Conservation (phyloP, 305 asterid genomes). For the Rubia occidens region DNA sequence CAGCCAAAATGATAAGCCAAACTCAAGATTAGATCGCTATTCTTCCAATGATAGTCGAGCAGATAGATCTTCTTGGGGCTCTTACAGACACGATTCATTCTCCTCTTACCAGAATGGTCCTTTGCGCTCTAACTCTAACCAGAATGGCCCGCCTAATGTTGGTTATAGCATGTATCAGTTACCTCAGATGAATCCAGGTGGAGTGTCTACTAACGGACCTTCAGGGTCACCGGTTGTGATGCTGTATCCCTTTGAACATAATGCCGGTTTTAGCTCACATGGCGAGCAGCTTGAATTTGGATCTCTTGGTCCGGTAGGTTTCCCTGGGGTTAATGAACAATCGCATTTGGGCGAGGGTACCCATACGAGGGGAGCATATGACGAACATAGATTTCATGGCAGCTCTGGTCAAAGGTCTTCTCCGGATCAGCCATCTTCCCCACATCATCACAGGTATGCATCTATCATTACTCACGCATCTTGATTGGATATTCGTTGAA, state of each 20-base stretch:
- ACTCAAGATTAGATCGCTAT: constrained; percentile 49
- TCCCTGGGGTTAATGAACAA: constrained; percentile 51
- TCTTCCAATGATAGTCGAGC: constrained; percentile 49
- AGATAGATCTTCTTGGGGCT: constrained; percentile 56
- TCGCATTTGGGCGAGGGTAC: constrained; percentile 50
- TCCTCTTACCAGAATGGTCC: constrained; percentile 68
- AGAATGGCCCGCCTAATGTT: constrained; percentile 51
- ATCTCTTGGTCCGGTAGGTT: constrained; percentile 63
- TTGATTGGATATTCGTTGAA: background rate
- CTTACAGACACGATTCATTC: constrained; percentile 44
- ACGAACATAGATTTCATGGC: constrained; percentile 58
- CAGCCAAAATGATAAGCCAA: constrained; percentile 55
- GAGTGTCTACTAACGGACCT: constrained; percentile 62
- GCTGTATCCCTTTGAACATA: constrained; percentile 72
- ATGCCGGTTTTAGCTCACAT: constrained; percentile 38
- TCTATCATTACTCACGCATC: background rate
- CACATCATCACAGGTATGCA: constrained; percentile 63
- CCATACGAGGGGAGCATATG: constrained; percentile 40
- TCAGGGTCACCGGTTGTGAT: constrained; percentile 63
- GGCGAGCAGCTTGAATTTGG: constrained; percentile 90
- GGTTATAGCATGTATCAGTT: constrained; percentile 58
- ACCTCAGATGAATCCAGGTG: constrained; percentile 42
- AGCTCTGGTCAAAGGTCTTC: constrained; percentile 52
- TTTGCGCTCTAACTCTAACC: constrained; percentile 47
- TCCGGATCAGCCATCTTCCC: constrained; percentile 86